These are phyloP conservation scores for Remersonia thermophila DNA, from an alignment of 2,329 filamentous ascomycete species.

Conservation along the genomic window DNA sequence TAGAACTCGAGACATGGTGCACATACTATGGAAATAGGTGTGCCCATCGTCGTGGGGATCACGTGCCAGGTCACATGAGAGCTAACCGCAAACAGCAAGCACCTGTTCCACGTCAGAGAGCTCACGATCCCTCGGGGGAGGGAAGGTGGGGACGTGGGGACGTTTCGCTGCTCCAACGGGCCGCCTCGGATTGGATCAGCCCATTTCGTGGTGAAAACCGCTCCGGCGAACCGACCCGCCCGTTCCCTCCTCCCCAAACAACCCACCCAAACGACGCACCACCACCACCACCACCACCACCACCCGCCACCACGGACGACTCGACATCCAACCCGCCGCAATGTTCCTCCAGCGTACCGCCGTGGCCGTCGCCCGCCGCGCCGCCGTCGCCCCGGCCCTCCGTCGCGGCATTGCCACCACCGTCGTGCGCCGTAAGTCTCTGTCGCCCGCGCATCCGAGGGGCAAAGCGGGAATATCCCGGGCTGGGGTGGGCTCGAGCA, in stretches of 20 bases:
- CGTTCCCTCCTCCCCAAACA: slow-evolving; percentile 2
- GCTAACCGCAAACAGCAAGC: slow-evolving; percentile 10
- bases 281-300: slow-evolving; percentile 2
- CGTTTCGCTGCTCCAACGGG: no score
- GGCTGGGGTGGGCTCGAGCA: background rate
- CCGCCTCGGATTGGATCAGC: slow-evolving; percentile 8
- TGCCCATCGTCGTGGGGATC: no score
- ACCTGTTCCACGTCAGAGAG: slow-evolving; percentile 11
- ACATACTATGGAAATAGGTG: no score
- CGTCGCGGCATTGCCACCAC: slow-evolving; percentile 50
- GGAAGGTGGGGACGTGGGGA: no score
- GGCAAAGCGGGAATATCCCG: background rate
- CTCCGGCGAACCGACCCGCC: slow-evolving; percentile 8
- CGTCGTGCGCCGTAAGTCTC: slow-evolving; percentile 46
- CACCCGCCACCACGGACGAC: background rate
- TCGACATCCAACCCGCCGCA: slow-evolving; percentile 2
- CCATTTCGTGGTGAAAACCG: slow-evolving; percentile 10
- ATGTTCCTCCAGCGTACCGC: slow-evolving; percentile 57
- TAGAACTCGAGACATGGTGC: no score
- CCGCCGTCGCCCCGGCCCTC: slow-evolving; percentile 38
- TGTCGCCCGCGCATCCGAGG: no score
- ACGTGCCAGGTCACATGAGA: slow-evolving; percentile 12
- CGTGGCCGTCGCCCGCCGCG: slow-evolving; percentile 48
- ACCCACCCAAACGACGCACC: slow-evolving; percentile 7
- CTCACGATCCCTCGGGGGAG: no score